Evolutionary conservation across 2,329 filamentous ascomycete genomes (phyloP), one percentile per base, ranked within the genome.

Genomic region (Purpureocillium takamizusanense): DNA sequence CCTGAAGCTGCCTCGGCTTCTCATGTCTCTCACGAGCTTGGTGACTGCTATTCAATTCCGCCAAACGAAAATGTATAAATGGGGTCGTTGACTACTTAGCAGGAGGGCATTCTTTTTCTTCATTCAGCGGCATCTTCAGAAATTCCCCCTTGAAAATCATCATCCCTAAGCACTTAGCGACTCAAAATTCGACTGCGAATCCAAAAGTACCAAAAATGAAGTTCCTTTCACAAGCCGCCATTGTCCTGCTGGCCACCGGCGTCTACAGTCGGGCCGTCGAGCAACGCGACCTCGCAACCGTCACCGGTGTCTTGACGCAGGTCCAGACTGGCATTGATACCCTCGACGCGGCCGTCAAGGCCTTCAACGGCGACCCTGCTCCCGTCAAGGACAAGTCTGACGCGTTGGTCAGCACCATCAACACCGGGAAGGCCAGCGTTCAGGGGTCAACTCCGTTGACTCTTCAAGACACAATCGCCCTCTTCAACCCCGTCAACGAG

Each of bases 141-240:
- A n/a, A n/a, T n/a, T n/a, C n/a, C n/a, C n/a, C n/a, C n/a, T n/a
- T n/a, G n/a, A 14, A 30, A 30, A 7, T 30, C 21, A 25, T 25
- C 5, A 6, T 10, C 21, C 10, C 21, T 6, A 10, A 25, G 6
- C 10, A 25, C 21, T 25, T 25, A 25, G 10, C 21, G 21, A 25
- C 21, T 10, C 6, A 25, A 6, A 25, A 5, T 25, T 10, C 10
- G 10, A 25, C 21, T 25, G 21, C 10, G 6, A 6, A 25, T 10
- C 21, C 21, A 25, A 7, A 7, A 13, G 28, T 7, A 30, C 28
- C n/a, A n/a, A 30, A 30, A 6, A 30, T 44, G 42, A 44, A 44
- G 31, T 33, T 41, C 23, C 16, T 15, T 18, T 21, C 18, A 7
- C 31, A 35, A 7, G 10, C 37, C 28, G 17, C 33, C 16, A 13